Conservation (phyloP, 2,329 filamentous ascomycete species). For the Trichoderma hamatum region DNA sequence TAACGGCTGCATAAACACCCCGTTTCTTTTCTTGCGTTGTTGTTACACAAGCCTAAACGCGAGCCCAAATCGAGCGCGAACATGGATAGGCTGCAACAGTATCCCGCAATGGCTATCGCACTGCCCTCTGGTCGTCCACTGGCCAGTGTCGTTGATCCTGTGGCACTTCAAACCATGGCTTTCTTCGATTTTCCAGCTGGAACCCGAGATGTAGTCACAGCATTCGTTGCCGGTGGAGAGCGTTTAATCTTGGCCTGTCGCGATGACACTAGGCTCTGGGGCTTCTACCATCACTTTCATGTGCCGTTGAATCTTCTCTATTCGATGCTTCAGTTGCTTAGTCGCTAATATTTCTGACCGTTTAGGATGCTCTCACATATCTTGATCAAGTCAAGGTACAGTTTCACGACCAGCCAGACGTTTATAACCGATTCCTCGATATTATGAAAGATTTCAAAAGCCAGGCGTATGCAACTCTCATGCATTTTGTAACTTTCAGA, state of each 20-base stretch:
- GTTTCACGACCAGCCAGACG: constrained; percentile 94
- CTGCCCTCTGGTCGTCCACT: constrained; percentile 18
- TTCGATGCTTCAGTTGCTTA: constrained; percentile 8
- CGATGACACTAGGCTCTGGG: constrained; percentile 31
- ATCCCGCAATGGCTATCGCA: constrained; percentile 21
- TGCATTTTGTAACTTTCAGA: constrained; percentile 55
- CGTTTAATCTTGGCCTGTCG: constrained; percentile 31
- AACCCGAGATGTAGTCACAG: constrained; percentile 31
- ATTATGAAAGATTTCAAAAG: constrained; percentile 99
- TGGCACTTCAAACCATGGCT: constrained; percentile 18
- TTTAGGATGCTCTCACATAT: constrained; percentile 80
- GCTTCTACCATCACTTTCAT: constrained; percentile 32
- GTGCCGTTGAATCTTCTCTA: constrained; percentile 32
- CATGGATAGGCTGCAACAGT: constrained; percentile 12
- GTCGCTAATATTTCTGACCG: constrained; percentile 26
- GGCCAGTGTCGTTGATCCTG: constrained; percentile 13
- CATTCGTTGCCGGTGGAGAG: constrained; percentile 33
- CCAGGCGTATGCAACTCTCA: constrained; percentile 69
- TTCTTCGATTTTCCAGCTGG: constrained; percentile 14
- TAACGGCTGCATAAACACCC: neutral
- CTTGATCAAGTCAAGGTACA: constrained; percentile 98
- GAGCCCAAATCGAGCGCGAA: neutral
- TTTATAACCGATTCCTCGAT: constrained; percentile 94
- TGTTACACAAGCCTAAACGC: neutral
- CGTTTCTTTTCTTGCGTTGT: neutral